phyloP scores from a whole-genome alignment of 306 rosid genomes.

The Purshia tridentata region DNA sequence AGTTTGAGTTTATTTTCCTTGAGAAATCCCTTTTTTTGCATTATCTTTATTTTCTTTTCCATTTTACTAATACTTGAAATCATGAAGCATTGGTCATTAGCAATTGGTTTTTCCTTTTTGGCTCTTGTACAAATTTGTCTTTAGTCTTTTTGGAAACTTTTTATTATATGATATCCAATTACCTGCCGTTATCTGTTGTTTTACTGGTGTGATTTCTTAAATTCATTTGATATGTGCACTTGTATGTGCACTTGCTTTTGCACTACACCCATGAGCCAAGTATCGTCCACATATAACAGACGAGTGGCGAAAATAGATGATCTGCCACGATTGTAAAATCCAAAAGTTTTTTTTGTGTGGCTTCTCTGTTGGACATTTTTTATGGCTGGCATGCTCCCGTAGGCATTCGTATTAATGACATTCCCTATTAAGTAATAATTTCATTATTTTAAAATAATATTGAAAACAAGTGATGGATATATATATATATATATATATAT shows the following conservation, averaged over 20 bases:
- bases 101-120: not conserved
- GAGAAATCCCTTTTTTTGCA: not conserved
- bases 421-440: no score
- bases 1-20: constrained; percentile 2
- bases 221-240: not conserved
- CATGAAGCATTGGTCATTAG: not conserved
- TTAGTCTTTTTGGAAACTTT: not conserved
- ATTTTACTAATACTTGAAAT: no score
- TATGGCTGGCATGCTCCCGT: not conserved
- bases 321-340: no score
- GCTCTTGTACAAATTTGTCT: not conserved
- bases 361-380: not conserved
- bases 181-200: not conserved
- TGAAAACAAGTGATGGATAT: not conserved
- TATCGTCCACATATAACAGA: no score
- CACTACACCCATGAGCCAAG: no score
- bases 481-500: no score
- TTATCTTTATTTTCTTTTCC: no score
- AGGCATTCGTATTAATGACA: not conserved
- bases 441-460: no score
- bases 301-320: no score
- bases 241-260: not conserved
- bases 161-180: not conserved
- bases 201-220: not conserved
- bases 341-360: no score